Evolutionary conservation across 2,329 filamentous ascomycete genomes (phyloP).

Genomic region (Colletotrichum phormii): DNA sequence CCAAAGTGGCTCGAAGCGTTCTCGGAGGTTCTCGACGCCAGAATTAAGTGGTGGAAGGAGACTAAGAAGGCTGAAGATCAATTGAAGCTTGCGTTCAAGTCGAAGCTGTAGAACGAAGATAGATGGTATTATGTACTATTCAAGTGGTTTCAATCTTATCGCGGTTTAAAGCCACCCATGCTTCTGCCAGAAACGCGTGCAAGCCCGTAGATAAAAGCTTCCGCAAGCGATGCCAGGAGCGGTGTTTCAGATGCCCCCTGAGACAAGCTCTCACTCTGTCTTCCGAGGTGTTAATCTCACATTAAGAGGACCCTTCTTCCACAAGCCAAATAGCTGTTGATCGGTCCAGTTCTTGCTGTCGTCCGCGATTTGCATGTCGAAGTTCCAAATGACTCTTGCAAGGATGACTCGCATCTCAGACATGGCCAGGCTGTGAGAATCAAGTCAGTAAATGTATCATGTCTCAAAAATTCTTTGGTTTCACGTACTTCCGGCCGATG

Average conservation of each 20-base stretch:
- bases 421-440: conserved; percentile 52
- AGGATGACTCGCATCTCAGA: conserved; percentile 62
- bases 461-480: not conserved
- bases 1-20: not conserved
- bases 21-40: not conserved
- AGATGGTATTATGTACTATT: not conserved
- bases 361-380: conserved; percentile 54
- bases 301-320: conserved; percentile 32
- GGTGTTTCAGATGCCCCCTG: not conserved
- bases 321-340: conserved; percentile 9
- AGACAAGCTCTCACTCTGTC: conserved; percentile 34
- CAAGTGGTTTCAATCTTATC: not conserved
- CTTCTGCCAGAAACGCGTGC: not conserved
- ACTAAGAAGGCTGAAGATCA: not conserved
- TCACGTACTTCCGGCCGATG: conserved; percentile 58
- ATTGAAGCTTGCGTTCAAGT: not conserved
- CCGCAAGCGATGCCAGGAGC: conserved; percentile 40
- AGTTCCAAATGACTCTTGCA: conserved; percentile 57
- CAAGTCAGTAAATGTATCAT: not conserved
- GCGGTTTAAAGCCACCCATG: not conserved
- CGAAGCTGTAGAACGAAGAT: not conserved
- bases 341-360: conserved; percentile 51
- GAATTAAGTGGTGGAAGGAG: not conserved
- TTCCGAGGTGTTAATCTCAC: conserved; percentile 20
- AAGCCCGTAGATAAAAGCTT: not conserved